Base-by-base conservation (phyloP, 2,329 filamentous ascomycete species). In the Xylaria sp. region DNA sequence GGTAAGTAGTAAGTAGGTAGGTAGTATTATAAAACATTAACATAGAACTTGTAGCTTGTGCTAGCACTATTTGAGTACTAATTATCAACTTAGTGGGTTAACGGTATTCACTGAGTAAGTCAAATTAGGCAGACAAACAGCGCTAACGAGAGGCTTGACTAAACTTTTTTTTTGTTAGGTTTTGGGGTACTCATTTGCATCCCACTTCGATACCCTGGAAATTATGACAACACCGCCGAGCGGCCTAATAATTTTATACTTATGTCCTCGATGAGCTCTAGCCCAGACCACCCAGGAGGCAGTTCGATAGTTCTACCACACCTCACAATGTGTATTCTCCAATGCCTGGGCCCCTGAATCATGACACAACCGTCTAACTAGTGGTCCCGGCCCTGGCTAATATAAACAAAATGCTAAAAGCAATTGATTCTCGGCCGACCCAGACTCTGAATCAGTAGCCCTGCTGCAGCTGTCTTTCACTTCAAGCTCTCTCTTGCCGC, bases 371-470 rank as follows among this genome's bases (percentile, higher is more conserved):
- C 25, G 39, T 55, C 53, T 60, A 63, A 17, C 27, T n/a, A 31
- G 47, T 36, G 42, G 65, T 56, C 50, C 51, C 25, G 51, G 38
- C 33, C 56, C 49, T 60, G 50, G 42, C 36, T 42, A 39, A 55
- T 50, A 63, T 65, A 47, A 25, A 54, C 36, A 63, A 66, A 58
- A 62, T 68, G 62, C 47, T 61, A 68, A 68, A 62, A 44, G 39
- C 58, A 63, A 66, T 63, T 56, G 29, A 31, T 22, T 29, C 44
- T 57, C 20, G 45, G 29, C 27, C n/a, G 49, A 60, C 47, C 50
- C 38, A 53, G 53, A 61, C 56, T 57, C 50, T 67, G 56, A 64
- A 61, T 61, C 44, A 61, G 61, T 27, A 56, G 44, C 38, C 10
- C 33, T 39, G 22, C 20, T 63, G 39, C 29, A 60, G 54, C 55